Base-by-base conservation (phyloP, 1,284 basidiomycete genomes). In the Melampsora abietis-canadensis region DNA sequence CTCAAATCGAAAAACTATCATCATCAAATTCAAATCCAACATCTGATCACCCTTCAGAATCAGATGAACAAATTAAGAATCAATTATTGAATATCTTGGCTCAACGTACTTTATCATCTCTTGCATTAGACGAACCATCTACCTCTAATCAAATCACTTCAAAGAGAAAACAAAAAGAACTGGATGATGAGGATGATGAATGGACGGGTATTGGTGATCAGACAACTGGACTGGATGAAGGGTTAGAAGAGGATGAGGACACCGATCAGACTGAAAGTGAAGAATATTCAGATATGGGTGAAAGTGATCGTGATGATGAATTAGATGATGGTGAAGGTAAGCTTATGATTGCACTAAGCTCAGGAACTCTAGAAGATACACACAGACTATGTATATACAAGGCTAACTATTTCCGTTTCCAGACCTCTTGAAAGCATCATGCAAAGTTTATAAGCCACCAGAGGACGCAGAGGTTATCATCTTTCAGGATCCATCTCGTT, bases 321-420 rank as follows among this genome's bases (percentile, higher is more conserved):
- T 72, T 64, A 8, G 68, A 72, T 51, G 68, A 48, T 40, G 34
- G 44, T 14, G 46, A 72, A 54, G 68, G 68, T 72, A 12, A 10
- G 68, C 51, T 21, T 30, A 7, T 3, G 24, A 24, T 30, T 6
- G 21, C 27, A 7, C n/a, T 4, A n/a, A 57, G 8, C 6, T 54
- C 3, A 8, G 8, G 51, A 8, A 21, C 51, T 19, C 19, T 1
- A 3, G 1, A 40, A 40, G 8, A 40, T 40, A 40, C 12, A 40
- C 40, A 40, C 2, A 44, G 15, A 4, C 14, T 17, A 44, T 44
- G 14, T 17, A 27, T 15, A 17, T 44, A 44, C 14, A 17, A 44
- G 15, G 15, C 15, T 44, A 14, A 44, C 15, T 12, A 54, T 57
- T 21, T 21, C n/a, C 40, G 8, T 3, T 47, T n/a, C 15, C 12